These are phyloP conservation scores for Candida chilensis DNA, from an alignment of 805 yeast genomes.

Conservation along the genomic window DNA sequence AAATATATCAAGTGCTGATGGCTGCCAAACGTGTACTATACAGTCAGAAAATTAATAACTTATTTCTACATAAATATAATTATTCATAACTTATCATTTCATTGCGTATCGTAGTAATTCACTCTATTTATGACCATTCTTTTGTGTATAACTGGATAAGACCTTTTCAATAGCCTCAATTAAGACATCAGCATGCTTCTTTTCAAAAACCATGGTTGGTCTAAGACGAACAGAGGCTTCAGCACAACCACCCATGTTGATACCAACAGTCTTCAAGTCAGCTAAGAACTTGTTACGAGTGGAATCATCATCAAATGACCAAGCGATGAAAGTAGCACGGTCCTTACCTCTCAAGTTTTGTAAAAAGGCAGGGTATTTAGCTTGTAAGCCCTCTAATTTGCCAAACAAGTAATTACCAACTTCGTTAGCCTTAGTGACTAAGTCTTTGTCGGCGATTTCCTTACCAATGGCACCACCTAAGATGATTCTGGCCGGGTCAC, in stretches of 20 bases:
- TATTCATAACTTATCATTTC: too few species aligned
- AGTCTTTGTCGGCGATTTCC: constrained; percentile 53
- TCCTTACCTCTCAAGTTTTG: constrained; percentile 63
- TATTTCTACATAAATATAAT: neutral
- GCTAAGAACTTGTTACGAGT: constrained; percentile 53
- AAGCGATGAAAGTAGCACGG: constrained; percentile 78
- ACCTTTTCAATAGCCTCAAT: constrained; percentile 30
- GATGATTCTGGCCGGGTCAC: constrained; percentile 77
- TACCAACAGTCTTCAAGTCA: constrained; percentile 55
- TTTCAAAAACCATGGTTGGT: constrained; percentile 71
- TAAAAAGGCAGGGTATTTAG: constrained; percentile 42
- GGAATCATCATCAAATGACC: constrained; percentile 48
- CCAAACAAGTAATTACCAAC: constrained; percentile 63
- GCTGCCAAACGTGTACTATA: too few species aligned
- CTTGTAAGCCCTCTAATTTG: constrained; percentile 42
- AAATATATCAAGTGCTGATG: too few species aligned
- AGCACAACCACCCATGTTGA: constrained; percentile 83
- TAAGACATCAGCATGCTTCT: constrained; percentile 70
- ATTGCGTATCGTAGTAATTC: too few species aligned
- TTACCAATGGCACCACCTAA: constrained; percentile 66
- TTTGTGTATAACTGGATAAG: too few species aligned
- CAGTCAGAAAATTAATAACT: neutral
- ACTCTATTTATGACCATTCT: too few species aligned
- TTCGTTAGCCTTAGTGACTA: constrained; percentile 43
- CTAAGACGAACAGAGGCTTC: constrained; percentile 70